These are phyloP conservation scores for Pachyrhizus erosus DNA, from an alignment of 306 rosid species.

Conservation along the genomic window DNA sequence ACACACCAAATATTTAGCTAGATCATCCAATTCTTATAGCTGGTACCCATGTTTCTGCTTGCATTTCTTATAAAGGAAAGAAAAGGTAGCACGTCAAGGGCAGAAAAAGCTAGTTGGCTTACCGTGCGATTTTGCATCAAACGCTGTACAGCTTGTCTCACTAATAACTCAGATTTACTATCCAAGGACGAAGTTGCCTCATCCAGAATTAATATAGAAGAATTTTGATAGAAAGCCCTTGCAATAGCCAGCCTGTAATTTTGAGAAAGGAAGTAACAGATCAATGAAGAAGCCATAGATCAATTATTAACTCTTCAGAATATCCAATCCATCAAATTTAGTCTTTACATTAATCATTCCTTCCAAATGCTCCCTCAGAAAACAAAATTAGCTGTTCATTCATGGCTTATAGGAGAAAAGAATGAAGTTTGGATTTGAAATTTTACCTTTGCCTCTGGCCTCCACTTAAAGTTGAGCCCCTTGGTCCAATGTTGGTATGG, in stretches of 20 bases:
- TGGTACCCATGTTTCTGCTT: neutral
- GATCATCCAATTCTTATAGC: constrained; percentile 17
- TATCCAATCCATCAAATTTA: constrained; percentile 6
- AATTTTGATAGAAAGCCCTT: constrained; percentile 79
- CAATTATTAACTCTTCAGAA: neutral
- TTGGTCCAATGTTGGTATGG: constrained; percentile 79
- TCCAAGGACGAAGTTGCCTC: constrained; percentile 96
- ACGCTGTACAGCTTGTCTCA: constrained; percentile 75
- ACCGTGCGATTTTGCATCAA: constrained; percentile 89
- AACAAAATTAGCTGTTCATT: constrained; percentile 2
- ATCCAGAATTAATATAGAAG: constrained; percentile 80
- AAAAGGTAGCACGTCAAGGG: constrained; percentile 3
- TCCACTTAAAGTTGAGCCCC: constrained; percentile 89
- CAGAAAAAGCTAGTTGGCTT: constrained; percentile 37
- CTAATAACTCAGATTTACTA: constrained; percentile 77
- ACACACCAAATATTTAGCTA: constrained; percentile 14
- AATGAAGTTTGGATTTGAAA: constrained; percentile 33
- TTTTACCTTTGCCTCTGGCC: constrained; percentile 93
- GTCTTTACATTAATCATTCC: neutral
- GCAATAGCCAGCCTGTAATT: constrained; percentile 83
- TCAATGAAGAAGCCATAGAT: constrained; percentile 7
- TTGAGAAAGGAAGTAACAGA: constrained; percentile 26
- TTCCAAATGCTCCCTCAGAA: constrained; percentile 24
- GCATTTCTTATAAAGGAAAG: neutral
- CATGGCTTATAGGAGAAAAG: constrained; percentile 5